Conservation (phyloP, 305 asterid genomes). For the Andrographis paniculata region DNA sequence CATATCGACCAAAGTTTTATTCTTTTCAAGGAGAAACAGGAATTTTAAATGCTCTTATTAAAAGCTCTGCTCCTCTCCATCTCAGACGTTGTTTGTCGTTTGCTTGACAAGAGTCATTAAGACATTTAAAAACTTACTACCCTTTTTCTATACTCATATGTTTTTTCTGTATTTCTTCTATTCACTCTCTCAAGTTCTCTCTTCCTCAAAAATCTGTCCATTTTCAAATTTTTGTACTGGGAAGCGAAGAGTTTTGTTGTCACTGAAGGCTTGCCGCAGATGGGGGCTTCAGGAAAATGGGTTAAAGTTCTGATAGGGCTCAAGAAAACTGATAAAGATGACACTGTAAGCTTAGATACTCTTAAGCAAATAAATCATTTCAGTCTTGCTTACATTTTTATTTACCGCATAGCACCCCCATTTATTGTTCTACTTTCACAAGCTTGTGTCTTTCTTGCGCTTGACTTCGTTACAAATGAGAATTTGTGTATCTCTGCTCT, state of each 20-base stretch:
- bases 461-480: no score
- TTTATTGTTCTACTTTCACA: neutral
- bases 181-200: no score
- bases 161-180: no score
- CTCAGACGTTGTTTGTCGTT: neutral
- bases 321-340: conserved; percentile 69
- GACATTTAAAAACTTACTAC: neutral
- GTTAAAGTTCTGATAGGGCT: conserved; percentile 68
- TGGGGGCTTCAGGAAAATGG: conserved; percentile 52
- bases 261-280: neutral
- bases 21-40: no score
- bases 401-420: neutral
- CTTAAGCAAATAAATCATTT: neutral
- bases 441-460: no score
- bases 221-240: neutral
- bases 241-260: no score
- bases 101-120: neutral
- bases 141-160: neutral
- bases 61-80: no score
- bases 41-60: no score
- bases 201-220: neutral
- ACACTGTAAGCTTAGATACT: conserved; percentile 42
- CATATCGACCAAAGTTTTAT: no score
- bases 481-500: no score
- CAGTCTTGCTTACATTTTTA: neutral